Evolutionary conservation across 352 stramenopile species (phyloP).

Genomic region (Pythium biforme): DNA sequence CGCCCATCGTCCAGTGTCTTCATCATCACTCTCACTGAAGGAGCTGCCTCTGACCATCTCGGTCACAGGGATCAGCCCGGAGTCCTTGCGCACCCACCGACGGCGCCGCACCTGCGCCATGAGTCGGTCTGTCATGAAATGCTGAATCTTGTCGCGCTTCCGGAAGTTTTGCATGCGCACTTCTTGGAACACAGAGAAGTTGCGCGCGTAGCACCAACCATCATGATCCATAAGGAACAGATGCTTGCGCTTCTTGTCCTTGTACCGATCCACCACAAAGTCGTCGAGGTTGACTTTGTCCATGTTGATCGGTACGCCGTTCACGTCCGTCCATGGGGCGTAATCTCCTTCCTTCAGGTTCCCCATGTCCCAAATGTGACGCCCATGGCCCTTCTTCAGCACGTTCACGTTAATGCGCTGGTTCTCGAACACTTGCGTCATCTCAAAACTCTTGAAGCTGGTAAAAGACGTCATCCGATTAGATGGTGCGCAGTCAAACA

Average conservation of each 20-base stretch:
- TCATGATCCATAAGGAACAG: constrained; percentile 87
- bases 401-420: constrained; percentile 78
- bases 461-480: constrained; percentile 78
- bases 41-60: constrained; percentile 47
- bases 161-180: constrained; percentile 74
- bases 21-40: constrained; percentile 65
- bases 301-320: constrained; percentile 75
- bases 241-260: constrained; percentile 76
- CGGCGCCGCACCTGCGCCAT: constrained; percentile 83
- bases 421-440: constrained; percentile 87
- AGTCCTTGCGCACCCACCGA: constrained; percentile 76
- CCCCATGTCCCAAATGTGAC: constrained; percentile 68
- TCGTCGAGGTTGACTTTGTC: constrained; percentile 76
- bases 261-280: constrained; percentile 75
- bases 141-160: constrained; percentile 82
- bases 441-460: constrained; percentile 74
- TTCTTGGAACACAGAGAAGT: constrained; percentile 88
- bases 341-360: constrained; percentile 86
- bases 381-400: constrained; percentile 40
- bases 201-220: constrained; percentile 83
- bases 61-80: constrained; percentile 31
- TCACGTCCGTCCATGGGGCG: constrained; percentile 83
- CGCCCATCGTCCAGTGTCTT: constrained; percentile 59
- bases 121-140: constrained; percentile 81
- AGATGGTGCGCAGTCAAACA: constrained; percentile 84